These are phyloP conservation scores for Phyllosticta citriasiana DNA, from an alignment of 2,329 filamentous ascomycete species.

Conservation along the genomic window DNA sequence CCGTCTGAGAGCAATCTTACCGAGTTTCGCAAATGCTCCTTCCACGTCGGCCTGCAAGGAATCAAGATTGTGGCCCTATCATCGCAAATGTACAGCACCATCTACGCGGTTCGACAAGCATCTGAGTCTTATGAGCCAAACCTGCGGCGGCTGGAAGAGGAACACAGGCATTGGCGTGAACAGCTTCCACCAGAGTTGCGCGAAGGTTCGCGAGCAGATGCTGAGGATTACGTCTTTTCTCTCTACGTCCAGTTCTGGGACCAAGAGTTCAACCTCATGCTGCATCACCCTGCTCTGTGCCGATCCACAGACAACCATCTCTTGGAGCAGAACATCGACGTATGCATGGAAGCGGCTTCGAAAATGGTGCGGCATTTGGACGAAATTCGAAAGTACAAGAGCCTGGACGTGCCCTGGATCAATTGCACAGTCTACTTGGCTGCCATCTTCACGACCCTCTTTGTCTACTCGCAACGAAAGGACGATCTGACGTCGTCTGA, in stretches of 20 bases:
- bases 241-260: constrained; percentile 41
- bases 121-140: constrained; percentile 53
- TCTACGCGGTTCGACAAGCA: constrained; percentile 61
- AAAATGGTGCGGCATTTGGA: constrained; percentile 53
- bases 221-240: constrained; percentile 39
- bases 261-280: constrained; percentile 39
- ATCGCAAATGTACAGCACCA: constrained; percentile 63
- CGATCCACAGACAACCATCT: constrained; percentile 47
- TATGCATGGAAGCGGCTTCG: constrained; percentile 56
- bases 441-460: constrained; percentile 63
- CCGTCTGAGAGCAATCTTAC: constrained; percentile 39
- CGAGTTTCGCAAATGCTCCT: constrained; percentile 50
- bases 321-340: constrained; percentile 41
- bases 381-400: constrained; percentile 53
- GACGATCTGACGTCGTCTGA: constrained; percentile 49
- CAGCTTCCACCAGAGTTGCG: constrained; percentile 53
- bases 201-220: constrained; percentile 34
- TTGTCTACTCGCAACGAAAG: constrained; percentile 57
- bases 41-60: constrained; percentile 54
- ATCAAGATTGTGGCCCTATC: constrained; percentile 57
- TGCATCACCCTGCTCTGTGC: constrained; percentile 45
- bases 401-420: constrained; percentile 70
- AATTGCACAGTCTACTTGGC: constrained; percentile 62
- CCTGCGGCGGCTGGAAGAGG: constrained; percentile 55
- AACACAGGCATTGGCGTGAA: constrained; percentile 53